Base-by-base conservation (phyloP, 2,329 filamentous ascomycete species). In the Rutstroemia sydowiana region DNA sequence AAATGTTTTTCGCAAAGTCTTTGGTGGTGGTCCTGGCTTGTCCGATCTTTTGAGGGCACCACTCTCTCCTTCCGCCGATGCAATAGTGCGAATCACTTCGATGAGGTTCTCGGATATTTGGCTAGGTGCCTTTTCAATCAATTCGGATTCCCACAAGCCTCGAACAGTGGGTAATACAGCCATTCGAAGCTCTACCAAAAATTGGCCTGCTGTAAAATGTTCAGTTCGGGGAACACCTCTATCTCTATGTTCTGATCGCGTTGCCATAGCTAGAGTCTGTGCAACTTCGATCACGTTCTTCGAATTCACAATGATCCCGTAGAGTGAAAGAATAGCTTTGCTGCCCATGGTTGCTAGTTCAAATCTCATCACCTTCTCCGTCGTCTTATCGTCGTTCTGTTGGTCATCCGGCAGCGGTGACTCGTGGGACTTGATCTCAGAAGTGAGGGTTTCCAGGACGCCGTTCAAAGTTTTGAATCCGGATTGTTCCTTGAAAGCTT, bases 301-400 rank as follows among this genome's bases (percentile, higher is more conserved):
- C 9, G 84, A 81, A 55, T 84, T 86, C 48, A 85, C 83, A 28
- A 96, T 75, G 54, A 88, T 76, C 2, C 80, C 73, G 66, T 93
- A 96, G 49, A 97, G 78, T 28, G 86, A 83, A 26, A 98, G 75
- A 30, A 97, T 89, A 60, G 91, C 88, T 66, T 88, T 90, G 59
- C 95, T 80, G 11, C 78, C 78, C 37, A 78, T 72, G 1, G 72
- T 72, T 5, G 78, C 75, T 43, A 80, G 70, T 55, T 75, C 56
- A 30, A 48, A 55, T 48, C 46, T 52, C 28, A 57, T 30, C 9
- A 48, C 43, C 23, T 55, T 46, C 10, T 60, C 54, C 4, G 43
- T 37, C 41, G 45, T 70, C 60, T 58, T 73, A 66, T 54, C 69
- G 65, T 28, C 69, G 62, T 74, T 41, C 7, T 52, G 13, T 7